These are phyloP conservation scores for Trifolium dubium DNA, from an alignment of 306 rosid genomes.

Conservation along the genomic window DNA sequence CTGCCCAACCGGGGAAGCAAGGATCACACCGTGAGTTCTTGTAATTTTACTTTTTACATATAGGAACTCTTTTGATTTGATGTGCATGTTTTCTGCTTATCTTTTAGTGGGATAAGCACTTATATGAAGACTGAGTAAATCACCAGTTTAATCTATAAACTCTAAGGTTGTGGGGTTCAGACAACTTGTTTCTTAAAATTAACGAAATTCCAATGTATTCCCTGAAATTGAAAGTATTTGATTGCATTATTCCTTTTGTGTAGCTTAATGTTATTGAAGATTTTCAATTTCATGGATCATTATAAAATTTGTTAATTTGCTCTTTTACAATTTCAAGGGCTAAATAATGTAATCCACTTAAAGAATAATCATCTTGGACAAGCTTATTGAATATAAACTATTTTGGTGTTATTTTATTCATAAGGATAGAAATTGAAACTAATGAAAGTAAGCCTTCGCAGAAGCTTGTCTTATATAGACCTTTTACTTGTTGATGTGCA, in stretches of 20 bases:
- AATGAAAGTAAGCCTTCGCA: background rate
- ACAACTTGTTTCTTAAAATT: background rate
- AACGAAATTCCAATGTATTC: background rate
- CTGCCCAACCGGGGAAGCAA: slow-evolving; percentile 92
- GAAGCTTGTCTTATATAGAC: slow-evolving; percentile 10
- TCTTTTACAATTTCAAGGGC: background rate
- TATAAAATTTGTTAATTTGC: background rate
- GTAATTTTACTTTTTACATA: slow-evolving; percentile 4
- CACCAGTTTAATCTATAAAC: background rate
- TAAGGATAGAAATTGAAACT: background rate
- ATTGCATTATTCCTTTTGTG: background rate
- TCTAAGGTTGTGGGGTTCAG: background rate
- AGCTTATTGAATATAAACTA: slow-evolving; percentile 1
- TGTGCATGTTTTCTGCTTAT: slow-evolving; percentile 14
- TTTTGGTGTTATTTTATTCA: background rate
- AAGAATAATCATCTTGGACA: background rate
- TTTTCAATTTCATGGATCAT: background rate
- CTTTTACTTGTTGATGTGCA: slow-evolving; percentile 47
- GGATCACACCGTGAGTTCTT: slow-evolving; percentile 74
- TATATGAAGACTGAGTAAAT: background rate
- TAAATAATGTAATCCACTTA: background rate
- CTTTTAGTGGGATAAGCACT: background rate
- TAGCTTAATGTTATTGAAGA: background rate
- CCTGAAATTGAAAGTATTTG: background rate
- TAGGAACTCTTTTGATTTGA: slow-evolving; percentile 10